These are phyloP conservation scores for Agaricus bisporus DNA, from an alignment of 768 basidiomycete species.

Conservation along the genomic window DNA sequence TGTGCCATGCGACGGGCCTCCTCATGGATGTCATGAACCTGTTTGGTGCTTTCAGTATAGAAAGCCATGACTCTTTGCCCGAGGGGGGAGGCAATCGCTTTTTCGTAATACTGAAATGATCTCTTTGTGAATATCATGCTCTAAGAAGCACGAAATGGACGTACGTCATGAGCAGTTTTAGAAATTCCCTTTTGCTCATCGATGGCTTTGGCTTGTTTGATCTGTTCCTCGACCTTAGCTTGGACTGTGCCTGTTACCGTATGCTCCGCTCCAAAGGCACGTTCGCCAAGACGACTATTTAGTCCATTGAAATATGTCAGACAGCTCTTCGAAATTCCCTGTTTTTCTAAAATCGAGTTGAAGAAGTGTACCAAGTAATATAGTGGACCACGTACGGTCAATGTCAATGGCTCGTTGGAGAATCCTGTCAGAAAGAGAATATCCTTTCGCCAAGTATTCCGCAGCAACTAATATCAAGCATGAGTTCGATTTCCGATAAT, in stretches of 20 bases:
- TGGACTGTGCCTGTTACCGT: conserved; percentile 74
- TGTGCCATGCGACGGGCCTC: conserved; percentile 82
- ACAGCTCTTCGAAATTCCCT: conserved; percentile 87
- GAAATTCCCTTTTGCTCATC: conserved; percentile 79
- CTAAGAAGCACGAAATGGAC: conserved; percentile 11
- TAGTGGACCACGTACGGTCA: conserved; percentile 39
- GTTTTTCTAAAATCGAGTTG: conserved; percentile 41
- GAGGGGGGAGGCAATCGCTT: conserved; percentile 66
- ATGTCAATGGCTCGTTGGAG: conserved; percentile 76
- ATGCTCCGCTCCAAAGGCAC: conserved; percentile 72
- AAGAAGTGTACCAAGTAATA: not conserved
- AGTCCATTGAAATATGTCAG: conserved; percentile 68
- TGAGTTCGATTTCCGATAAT: not conserved
- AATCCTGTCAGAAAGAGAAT: conserved; percentile 71
- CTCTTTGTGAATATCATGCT: not conserved
- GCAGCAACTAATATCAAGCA: conserved; percentile 58
- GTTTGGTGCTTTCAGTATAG: conserved; percentile 87
- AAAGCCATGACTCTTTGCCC: conserved; percentile 75
- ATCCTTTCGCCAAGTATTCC: conserved; percentile 91
- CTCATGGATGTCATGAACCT: conserved; percentile 87
- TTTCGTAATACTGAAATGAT: conserved; percentile 61
- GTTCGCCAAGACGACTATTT: conserved; percentile 64
- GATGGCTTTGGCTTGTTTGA: conserved; percentile 62
- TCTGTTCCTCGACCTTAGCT: conserved; percentile 54
- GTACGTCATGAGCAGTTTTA: conserved; percentile 64